Evolutionary conservation across 129 eudicot species (phyloP), one percentile per base, ranked within the genome.

Genomic region (Tagetes patula): DNA sequence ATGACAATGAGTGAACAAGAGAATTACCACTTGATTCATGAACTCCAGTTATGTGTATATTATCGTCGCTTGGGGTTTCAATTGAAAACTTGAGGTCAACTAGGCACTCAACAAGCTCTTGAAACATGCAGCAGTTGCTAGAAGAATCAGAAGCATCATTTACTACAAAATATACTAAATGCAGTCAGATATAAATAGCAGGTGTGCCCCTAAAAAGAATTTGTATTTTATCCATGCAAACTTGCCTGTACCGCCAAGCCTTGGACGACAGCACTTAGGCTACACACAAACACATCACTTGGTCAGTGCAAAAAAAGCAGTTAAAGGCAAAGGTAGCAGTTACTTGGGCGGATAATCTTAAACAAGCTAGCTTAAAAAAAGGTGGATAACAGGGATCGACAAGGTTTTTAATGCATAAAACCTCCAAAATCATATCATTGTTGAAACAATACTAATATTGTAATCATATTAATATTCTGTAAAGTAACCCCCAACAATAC

Each of bases 1-100:
- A 32, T 4, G 12, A 32, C 32, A 14, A 11, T 5, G 12, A 47
- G 4, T 66, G 5, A 78, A 39, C 20, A 34, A 40, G 56, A 27
- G 60, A 65, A 65, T 87, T 90, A 93, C 98, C 98, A 60, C 95
- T 93, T 43, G 90, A 87, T 70, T 83, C 90, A 73, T 93, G 98
- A 67, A 84, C 75, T 69, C 84, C 96, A 41, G 86, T 83, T 52
- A 93, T 72, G 52, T 82, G 78, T 48, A 47, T 20, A 59, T 39
- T 79, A 58, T 82, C 85, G 37, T 82, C 89, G 45, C 68, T 81
- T 77, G 83, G 83, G 65, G 77, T 48, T 33, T 60, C 72, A 77
- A 83, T 13, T 43, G 91, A 81, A 37, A 89, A 76, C 72, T 90
- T 86, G 80, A 93, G 77, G 83, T 88, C 89, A 42, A 86, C 70